These are phyloP conservation scores for Stentor coeruleus DNA, from an alignment of 73 alveolate genomes.

Conservation along the genomic window DNA sequence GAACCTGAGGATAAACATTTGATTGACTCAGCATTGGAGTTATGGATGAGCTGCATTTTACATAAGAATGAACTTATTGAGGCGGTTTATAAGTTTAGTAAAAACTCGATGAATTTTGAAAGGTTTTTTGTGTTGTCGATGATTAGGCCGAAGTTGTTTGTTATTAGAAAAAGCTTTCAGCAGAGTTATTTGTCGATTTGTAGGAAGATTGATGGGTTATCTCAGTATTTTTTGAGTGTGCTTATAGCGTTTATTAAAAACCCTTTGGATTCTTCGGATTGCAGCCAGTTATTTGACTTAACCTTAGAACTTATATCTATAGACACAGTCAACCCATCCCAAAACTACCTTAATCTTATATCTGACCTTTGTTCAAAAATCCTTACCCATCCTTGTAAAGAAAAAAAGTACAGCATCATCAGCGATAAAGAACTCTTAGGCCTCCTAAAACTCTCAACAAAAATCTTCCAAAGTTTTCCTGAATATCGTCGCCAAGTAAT, in stretches of 20 bases:
- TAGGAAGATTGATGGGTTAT: not conserved
- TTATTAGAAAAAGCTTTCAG: not conserved
- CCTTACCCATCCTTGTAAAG: conserved; percentile 30
- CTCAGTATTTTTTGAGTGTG: not conserved
- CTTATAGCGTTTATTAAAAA: not conserved
- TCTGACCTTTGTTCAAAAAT: too few species aligned
- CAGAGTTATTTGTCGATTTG: conserved; percentile 1
- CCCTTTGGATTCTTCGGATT: not conserved
- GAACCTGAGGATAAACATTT: conserved; percentile 51
- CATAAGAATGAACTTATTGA: not conserved
- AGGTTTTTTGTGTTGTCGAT: not conserved
- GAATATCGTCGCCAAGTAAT: not conserved
- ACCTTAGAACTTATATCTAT: not conserved
- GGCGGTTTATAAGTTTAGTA: not conserved
- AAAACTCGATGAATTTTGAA: not conserved
- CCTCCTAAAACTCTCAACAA: conserved; percentile 28
- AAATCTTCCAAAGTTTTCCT: conserved; percentile 29
- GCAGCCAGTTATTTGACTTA: not conserved
- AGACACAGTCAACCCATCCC: not conserved
- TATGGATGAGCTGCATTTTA: conserved; percentile 33
- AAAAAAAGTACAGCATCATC: conserved; percentile 20
- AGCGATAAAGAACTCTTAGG: conserved; percentile 43
- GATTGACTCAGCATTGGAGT: conserved; percentile 39
- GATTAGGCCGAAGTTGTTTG: not conserved
- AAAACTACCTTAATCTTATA: not conserved